Conservation (phyloP, 805 yeast genomes). For the Candida bentonensis region DNA sequence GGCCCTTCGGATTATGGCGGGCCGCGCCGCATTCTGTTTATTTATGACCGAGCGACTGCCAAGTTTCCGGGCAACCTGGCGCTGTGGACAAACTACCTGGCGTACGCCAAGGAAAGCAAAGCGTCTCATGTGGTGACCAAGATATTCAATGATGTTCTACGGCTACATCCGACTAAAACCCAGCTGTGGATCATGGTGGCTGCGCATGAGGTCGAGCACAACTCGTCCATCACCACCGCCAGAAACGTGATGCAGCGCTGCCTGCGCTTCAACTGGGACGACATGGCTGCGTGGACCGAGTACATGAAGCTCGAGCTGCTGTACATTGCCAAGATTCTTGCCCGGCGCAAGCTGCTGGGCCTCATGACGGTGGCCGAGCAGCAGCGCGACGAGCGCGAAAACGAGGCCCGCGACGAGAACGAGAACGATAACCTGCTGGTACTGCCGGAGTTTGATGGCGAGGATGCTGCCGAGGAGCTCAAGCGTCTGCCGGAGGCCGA, state of each 20-base stretch:
- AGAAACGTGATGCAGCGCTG: conserved; percentile 76
- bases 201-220: conserved; percentile 78
- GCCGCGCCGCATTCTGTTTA: conserved; percentile 61
- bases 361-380: conserved; percentile 47
- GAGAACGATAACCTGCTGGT: conserved; percentile 25
- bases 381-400: conserved; percentile 29
- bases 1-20: conserved; percentile 78
- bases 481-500: conserved; percentile 77
- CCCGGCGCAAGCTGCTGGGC: conserved; percentile 72
- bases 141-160: conserved; percentile 63
- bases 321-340: conserved; percentile 68
- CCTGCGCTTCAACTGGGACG: conserved; percentile 68
- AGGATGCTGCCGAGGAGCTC: conserved; percentile 41
- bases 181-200: conserved; percentile 94
- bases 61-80: conserved; percentile 65
- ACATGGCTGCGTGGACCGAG: conserved; percentile 61
- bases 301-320: conserved; percentile 81
- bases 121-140: conserved; percentile 25
- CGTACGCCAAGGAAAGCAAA: conserved; percentile 28
- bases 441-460: conserved; percentile 35
- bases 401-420: conserved; percentile 28
- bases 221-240: conserved; percentile 80
- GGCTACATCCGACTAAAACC: conserved; percentile 80
- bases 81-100: conserved; percentile 67
- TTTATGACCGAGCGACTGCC: conserved; percentile 69